Percentiles rank a stretch among this genome's conserved stretches.
These are phyloP conservation scores for Medicago truncatula DNA, from an alignment of 306 rosid genomes.

Conservation along the genomic window DNA sequence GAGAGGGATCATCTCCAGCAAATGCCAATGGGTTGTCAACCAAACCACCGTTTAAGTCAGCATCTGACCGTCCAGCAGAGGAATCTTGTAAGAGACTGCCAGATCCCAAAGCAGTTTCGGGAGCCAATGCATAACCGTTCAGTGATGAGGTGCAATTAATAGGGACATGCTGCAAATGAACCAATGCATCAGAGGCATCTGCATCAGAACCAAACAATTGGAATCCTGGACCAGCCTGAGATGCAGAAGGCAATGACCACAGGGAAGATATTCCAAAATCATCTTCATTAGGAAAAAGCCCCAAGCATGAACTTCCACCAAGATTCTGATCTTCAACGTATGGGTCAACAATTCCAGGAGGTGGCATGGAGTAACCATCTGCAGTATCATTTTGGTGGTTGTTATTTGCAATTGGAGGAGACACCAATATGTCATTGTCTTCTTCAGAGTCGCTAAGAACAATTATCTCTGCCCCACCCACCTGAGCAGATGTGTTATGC, in stretches of 20 bases:
- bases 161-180: conserved; percentile 72
- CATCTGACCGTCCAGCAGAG: conserved; percentile 62
- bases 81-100: conserved; percentile 62
- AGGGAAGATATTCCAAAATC: conserved; percentile 69
- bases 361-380: conserved; percentile 62
- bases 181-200: conserved; percentile 77
- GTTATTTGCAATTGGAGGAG: conserved; percentile 56
- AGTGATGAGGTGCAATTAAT: conserved; percentile 73
- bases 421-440: conserved; percentile 65
- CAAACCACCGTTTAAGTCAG: conserved; percentile 77
- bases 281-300: conserved; percentile 78
- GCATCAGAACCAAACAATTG: conserved; percentile 82
- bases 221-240: conserved; percentile 79
- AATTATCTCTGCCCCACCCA: conserved; percentile 75
- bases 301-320: conserved; percentile 75
- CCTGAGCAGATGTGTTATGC: conserved; percentile 61
- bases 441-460: conserved; percentile 96
- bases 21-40: conserved; percentile 89
- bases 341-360: conserved; percentile 72
- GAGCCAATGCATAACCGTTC: conserved; percentile 71
- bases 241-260: conserved; percentile 72
- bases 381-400: conserved; percentile 59
- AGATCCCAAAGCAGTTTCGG: conserved; percentile 72
- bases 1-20: conserved; percentile 92
- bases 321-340: conserved; percentile 73